phyloP scores from a whole-genome alignment of 2,329 filamentous ascomycete genomes.

The Penicillium aurantiogriseum region DNA sequence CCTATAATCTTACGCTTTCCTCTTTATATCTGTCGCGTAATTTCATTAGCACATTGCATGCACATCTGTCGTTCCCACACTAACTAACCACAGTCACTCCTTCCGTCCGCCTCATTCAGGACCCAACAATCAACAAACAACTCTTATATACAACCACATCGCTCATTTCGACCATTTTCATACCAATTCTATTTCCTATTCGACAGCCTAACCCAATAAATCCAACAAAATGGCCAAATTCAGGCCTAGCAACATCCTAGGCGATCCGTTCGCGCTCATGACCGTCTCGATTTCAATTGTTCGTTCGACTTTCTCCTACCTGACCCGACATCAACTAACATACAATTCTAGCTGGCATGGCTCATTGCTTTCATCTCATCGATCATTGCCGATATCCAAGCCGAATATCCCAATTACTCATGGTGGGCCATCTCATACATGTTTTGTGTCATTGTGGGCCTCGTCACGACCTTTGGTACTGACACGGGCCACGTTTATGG shows the following conservation, averaged over 20 bases:
- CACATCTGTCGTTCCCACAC: not conserved
- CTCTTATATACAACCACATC: constrained; percentile 8
- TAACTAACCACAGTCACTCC: constrained; percentile 5
- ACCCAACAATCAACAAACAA: constrained; percentile 1
- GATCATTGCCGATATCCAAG: constrained; percentile 64
- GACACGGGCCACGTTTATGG: constrained; percentile 85
- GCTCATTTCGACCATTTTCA: constrained; percentile 25
- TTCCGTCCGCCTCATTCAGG: constrained; percentile 8
- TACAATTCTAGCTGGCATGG: constrained; percentile 74
- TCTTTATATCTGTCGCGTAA: not conserved
- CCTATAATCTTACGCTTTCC: not conserved
- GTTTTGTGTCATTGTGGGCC: constrained; percentile 75
- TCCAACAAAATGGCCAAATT: constrained; percentile 53
- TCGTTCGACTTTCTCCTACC: constrained; percentile 45
- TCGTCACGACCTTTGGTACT: constrained; percentile 79
- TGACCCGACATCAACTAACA: constrained; percentile 16
- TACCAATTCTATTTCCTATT: constrained; percentile 21
- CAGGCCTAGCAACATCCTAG: constrained; percentile 83
- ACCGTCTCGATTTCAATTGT: constrained; percentile 90
- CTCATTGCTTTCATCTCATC: constrained; percentile 86
- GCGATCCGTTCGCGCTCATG: constrained; percentile 92
- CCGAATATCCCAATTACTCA: constrained; percentile 74
- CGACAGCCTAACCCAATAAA: constrained; percentile 13
- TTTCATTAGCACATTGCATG: not conserved
- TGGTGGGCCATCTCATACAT: constrained; percentile 92